Conservation (phyloP, 257 asterid genomes). For the Thymus mandschuricus region DNA sequence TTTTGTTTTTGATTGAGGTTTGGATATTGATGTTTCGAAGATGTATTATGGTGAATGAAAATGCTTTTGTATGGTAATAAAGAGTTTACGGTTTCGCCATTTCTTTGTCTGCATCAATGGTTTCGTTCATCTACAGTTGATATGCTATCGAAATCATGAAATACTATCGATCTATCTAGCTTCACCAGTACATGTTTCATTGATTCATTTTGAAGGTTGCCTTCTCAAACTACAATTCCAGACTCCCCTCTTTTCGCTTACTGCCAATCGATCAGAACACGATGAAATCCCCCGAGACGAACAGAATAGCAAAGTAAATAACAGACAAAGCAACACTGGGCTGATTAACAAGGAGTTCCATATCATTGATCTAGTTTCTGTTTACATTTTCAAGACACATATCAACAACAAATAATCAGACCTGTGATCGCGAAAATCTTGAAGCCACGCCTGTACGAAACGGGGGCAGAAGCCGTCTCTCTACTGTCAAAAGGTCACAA, state of each 20-base stretch:
- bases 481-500: constrained; percentile 24
- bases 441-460: constrained; percentile 22
- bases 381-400: constrained; percentile 28
- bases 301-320: neutral
- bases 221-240: constrained; percentile 7
- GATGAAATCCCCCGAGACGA: neutral
- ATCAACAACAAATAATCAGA: constrained; percentile 33
- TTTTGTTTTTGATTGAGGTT: constrained; percentile 23
- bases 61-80: constrained; percentile 12
- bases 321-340: constrained; percentile 18
- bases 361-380: constrained; percentile 24
- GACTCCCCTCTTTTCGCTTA: neutral
- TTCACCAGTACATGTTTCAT: neutral
- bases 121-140: neutral
- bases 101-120: neutral
- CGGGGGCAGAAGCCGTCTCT: constrained; percentile 13
- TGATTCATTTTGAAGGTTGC: neutral
- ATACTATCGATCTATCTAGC: neutral
- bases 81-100: neutral
- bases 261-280: neutral
- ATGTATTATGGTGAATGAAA: constrained; percentile 23
- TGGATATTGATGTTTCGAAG: neutral
- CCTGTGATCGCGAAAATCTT: constrained; percentile 36
- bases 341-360: constrained; percentile 8
- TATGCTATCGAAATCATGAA: too few relatives aligned